phyloP scores from a whole-genome alignment of 225 moss, liverwort and hornwort genomes.

The Polytrichum commune region DNA sequence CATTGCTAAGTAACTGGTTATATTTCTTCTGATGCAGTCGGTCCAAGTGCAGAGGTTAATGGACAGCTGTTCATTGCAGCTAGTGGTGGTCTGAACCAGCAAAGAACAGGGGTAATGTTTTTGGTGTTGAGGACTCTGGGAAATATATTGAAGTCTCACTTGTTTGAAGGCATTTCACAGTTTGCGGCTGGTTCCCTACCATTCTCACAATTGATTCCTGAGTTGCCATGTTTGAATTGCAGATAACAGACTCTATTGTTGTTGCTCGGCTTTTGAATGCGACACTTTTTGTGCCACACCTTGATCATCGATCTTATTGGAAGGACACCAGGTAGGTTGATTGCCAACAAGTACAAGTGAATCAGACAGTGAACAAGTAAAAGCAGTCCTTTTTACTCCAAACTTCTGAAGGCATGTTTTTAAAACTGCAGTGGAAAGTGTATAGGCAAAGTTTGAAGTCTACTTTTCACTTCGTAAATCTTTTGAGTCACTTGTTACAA shows the following conservation, averaged over 20 bases:
- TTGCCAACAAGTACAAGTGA: too few species aligned
- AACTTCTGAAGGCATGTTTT: too few species aligned
- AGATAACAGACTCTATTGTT: slow-evolving; percentile 96
- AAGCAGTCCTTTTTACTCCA: too few species aligned
- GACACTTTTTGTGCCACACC: slow-evolving; percentile 82
- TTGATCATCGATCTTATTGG: slow-evolving; percentile 95
- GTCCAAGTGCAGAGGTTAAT: slow-evolving; percentile 41
- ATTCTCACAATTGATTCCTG: neutral
- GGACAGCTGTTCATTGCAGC: slow-evolving; percentile 84
- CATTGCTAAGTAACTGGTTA: too few species aligned
- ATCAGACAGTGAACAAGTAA: too few species aligned
- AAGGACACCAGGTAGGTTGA: slow-evolving; percentile 66
- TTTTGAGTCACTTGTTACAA: too few species aligned
- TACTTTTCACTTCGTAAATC: too few species aligned
- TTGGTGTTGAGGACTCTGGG: neutral
- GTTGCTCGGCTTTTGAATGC: slow-evolving; percentile 95
- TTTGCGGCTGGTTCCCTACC: too few species aligned
- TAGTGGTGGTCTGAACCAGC: slow-evolving; percentile 98
- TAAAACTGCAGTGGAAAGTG: too few species aligned
- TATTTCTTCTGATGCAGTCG: slow-evolving; percentile 19
- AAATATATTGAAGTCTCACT: too few species aligned
- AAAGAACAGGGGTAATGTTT: slow-evolving; percentile 80
- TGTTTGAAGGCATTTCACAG: too few species aligned
- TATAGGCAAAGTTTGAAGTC: too few species aligned
- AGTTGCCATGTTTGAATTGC: slow-evolving; percentile 11